Evolutionary conservation across 1,284 basidiomycete species (phyloP).

Genomic region (Porodaedalea pini): DNA sequence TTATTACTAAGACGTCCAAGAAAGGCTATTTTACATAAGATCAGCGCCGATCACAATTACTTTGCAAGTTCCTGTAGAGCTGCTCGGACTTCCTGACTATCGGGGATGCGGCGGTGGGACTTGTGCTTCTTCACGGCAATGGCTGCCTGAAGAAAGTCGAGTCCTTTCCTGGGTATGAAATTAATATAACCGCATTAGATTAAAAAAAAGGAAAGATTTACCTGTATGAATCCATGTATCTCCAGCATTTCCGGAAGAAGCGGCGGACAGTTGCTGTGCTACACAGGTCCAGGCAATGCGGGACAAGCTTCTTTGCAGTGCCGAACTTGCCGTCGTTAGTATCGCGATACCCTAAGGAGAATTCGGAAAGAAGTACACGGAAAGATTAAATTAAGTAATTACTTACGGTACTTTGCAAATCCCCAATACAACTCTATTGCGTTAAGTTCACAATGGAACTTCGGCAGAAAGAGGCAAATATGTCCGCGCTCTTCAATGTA

Average conservation of each 20-base stretch:
- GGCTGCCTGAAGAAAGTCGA: too few species aligned
- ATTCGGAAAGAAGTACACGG: not conserved
- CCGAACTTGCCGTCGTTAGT: slow-evolving; percentile 25
- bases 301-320: slow-evolving; percentile 24
- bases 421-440: slow-evolving; percentile 28
- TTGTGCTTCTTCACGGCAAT: too few species aligned
- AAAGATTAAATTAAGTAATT: slow-evolving; percentile 6
- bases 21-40: too few species aligned
- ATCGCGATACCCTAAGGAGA: slow-evolving; percentile 24
- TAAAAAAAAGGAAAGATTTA: not conserved
- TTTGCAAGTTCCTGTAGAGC: too few species aligned
- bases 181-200: too few species aligned
- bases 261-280: slow-evolving; percentile 22
- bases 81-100: too few species aligned
- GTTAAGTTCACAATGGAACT: slow-evolving; percentile 27
- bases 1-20: too few species aligned
- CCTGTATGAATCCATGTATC: slow-evolving; percentile 27
- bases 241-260: slow-evolving; percentile 26
- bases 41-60: too few species aligned
- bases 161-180: too few species aligned
- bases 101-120: too few species aligned
- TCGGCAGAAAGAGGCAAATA: slow-evolving; percentile 23
- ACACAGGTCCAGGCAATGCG: slow-evolving; percentile 24
- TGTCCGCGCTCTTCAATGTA: slow-evolving; percentile 22
- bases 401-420: slow-evolving; percentile 26